Base-by-base conservation (phyloP, 2,329 filamentous ascomycete genomes). In the Phialophora macrospora region DNA sequence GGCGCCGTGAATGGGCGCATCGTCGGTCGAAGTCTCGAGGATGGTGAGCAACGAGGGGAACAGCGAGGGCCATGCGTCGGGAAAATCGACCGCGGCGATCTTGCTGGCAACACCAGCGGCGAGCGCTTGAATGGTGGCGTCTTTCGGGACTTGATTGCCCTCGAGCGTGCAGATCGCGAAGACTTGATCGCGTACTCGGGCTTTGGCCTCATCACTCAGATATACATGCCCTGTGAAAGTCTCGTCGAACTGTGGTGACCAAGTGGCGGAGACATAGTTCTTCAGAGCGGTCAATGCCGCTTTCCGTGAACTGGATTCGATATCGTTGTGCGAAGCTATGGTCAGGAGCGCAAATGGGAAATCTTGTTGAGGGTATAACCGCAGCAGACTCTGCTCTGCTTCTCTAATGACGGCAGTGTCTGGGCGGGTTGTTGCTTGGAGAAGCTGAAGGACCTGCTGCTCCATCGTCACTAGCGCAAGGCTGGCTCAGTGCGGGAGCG, bases 21-120 rank as follows among this genome's bases (percentile, higher is more conserved):
- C 92, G 69, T 83, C 88, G 67, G 91, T 92, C 60, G 83, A 85
- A 61, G 90, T 87, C 62, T 79, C 75, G 73, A 98, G 91, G 58
- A 93, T 84, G 51, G 86, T 85, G 67, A 99, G 85, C 49, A 98
- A 83, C 38, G 88, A 86, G 24, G 92, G 91, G 32, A 99, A 87
- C 51, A 99, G 86, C 71, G 87, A 86, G n/a, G 93, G 92, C 95
- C 95, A 99, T 74, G 93, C 86, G 66, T 97, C 92, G 60, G 95
- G 95, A 75, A 96, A 98, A 80, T 99, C 95, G 74, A 89, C 87
- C 69, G 88, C 90, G 63, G 95, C 95, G 72, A 99, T 96, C 81
- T 97, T 98, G 82, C 93, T 94, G 68, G 97, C 92, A 4, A 90
- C 88, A 72, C 88, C 92, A 83, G 93, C 96, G 59, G 94, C 92